Evolutionary conservation across 2,329 filamentous ascomycete species (phyloP), one percentile per base, ranked within the genome.

Genomic region (Eurotiales sp.): DNA sequence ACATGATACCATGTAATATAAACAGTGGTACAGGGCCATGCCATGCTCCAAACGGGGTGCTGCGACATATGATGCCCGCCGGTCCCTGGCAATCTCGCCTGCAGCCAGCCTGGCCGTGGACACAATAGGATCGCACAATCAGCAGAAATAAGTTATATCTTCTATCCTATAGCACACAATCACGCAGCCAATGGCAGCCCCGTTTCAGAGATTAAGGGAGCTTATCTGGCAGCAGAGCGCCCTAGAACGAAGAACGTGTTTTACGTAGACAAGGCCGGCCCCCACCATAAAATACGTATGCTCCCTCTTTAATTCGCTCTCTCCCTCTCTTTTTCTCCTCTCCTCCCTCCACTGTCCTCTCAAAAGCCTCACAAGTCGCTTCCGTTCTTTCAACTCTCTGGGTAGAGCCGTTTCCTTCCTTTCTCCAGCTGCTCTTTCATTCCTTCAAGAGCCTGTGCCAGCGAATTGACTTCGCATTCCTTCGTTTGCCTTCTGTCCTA

Each of bases 391-490:
- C 6, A 39, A 43, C 51, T 53, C 51, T 53, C 51, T 53, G 51
- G 51, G 41, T 44, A 53, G 51, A 53, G 51, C 39, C 40, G 30
- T 22, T 44, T 52, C 19, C 51, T 21, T 49, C 49, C 46, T 49
- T 49, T 53, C 25, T 23, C 1, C 22, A 14, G 40, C 43, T 45
- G 51, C 51, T 53, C 51, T 48, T 53, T 53, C 51, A 53, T 40
- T 53, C 51, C 25, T 53, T 53, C 46, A 53, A 45, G 51, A 53
- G 51, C 46, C 17, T 45, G 25, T 21, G 22, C 40, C 10, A 27
- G 51, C 51, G 51, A 49, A 53, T 53, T 53, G 51, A 53, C 41
- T 53, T 54, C 49, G 59, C 52, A 52, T 50, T 43, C 45, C 23
- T 54, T 54, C 44, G 22, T 51, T 53, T 51, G 37, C 46, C 47